Evolutionary conservation across 495 filamentous ascomycete species (phyloP).

Genomic region (Talaromyces liani): DNA sequence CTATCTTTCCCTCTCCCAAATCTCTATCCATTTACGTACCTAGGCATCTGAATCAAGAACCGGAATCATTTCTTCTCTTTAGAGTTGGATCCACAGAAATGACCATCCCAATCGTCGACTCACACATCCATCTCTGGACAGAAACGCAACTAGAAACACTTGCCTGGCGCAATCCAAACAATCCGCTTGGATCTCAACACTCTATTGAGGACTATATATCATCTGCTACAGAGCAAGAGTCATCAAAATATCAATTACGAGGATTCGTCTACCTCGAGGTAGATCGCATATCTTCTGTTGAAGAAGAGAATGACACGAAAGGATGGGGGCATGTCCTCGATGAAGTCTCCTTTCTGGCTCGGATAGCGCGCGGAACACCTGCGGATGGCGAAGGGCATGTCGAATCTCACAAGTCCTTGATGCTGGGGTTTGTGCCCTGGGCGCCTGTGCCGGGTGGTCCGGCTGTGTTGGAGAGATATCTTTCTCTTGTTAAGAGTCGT

Average conservation of each 20-base stretch:
- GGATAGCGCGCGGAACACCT: constrained; percentile 54
- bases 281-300: constrained; percentile 58
- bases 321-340: constrained; percentile 55
- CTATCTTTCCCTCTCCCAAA: neutral
- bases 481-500: constrained; percentile 33
- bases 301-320: constrained; percentile 24
- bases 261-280: constrained; percentile 80
- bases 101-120: constrained; percentile 56
- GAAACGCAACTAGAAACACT: constrained; percentile 53
- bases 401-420: constrained; percentile 39
- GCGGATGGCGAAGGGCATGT: constrained; percentile 52
- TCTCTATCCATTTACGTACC: neutral
- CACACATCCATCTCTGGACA: constrained; percentile 83
- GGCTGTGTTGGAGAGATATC: constrained; percentile 38
- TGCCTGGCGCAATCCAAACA: constrained; percentile 52
- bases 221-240: neutral
- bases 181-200: constrained; percentile 52
- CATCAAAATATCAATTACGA: constrained; percentile 24
- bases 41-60: neutral
- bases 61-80: neutral
- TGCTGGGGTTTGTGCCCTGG: constrained; percentile 69
- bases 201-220: constrained; percentile 51
- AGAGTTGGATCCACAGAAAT: constrained; percentile 7
- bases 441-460: constrained; percentile 64
- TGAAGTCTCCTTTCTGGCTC: constrained; percentile 59